phyloP scores from a whole-genome alignment of 2,329 filamentous ascomycete species.

The Tolypocladium capitatum region DNA sequence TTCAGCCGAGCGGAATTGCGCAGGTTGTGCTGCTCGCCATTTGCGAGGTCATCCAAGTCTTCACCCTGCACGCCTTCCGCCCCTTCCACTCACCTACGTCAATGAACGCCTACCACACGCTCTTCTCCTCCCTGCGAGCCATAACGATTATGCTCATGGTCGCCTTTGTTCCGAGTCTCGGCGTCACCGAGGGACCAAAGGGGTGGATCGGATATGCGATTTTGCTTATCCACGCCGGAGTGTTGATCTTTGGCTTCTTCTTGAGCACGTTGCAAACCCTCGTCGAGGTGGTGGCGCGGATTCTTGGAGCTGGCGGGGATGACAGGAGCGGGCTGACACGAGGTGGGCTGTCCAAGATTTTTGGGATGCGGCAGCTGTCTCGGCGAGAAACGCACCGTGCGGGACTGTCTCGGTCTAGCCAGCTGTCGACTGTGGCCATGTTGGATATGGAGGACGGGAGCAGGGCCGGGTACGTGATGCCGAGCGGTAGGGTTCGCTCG shows the following conservation, averaged over 20 bases:
- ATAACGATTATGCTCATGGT: conserved; percentile 64
- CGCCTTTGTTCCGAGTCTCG: conserved; percentile 72
- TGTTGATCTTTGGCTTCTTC: conserved; percentile 84
- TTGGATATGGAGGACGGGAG: conserved; percentile 54
- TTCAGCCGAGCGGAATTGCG: conserved; percentile 84
- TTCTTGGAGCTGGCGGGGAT: conserved; percentile 72
- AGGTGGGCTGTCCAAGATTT: conserved; percentile 79
- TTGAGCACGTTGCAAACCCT: conserved; percentile 83
- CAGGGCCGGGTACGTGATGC: conserved; percentile 44
- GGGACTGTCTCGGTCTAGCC: conserved; percentile 60
- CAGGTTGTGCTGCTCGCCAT: conserved; percentile 87
- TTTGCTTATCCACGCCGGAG: conserved; percentile 69
- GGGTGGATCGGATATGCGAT: conserved; percentile 95
- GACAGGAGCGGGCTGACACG: conserved; percentile 54
- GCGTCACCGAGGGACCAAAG: conserved; percentile 64
- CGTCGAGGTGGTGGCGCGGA: conserved; percentile 72
- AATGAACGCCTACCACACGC: conserved; percentile 91
- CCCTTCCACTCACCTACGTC: conserved; percentile 86
- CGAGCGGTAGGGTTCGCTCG: conserved; percentile 42
- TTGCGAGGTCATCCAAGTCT: conserved; percentile 80
- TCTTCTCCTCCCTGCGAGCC: conserved; percentile 68
- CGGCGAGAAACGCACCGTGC: conserved; percentile 53
- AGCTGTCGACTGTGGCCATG: conserved; percentile 73
- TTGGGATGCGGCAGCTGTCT: conserved; percentile 80
- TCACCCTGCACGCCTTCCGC: conserved; percentile 78